phyloP scores from a whole-genome alignment of 2,329 filamentous ascomycete species.

The Scytalidium lignicola region DNA sequence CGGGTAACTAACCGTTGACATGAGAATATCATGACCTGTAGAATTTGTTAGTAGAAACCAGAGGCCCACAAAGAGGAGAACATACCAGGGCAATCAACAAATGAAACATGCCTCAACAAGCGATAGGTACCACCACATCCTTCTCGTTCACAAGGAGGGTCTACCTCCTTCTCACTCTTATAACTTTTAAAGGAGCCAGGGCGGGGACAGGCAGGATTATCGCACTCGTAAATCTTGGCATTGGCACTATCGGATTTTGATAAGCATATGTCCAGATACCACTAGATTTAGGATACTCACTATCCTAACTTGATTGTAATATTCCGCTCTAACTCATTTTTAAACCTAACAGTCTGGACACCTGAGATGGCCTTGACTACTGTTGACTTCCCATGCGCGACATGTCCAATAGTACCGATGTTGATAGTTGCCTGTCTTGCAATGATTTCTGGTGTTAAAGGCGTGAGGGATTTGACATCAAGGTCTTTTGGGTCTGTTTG shows the following conservation, averaged over 20 bases:
- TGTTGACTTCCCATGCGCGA: conserved; percentile 98
- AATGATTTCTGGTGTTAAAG: conserved; percentile 94
- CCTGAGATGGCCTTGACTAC: conserved; percentile 99
- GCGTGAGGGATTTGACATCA: conserved; percentile 73
- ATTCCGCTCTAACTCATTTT: conserved; percentile 98
- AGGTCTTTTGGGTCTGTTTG: conserved; percentile 91
- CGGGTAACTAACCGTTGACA: conserved; percentile 67
- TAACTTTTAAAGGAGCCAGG: conserved; percentile 95
- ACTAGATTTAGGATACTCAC: background rate
- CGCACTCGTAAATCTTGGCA: conserved; percentile 99
- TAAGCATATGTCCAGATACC: background rate
- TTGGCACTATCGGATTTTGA: conserved; percentile 56
- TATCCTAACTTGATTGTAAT: conserved; percentile 99
- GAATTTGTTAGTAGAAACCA: background rate
- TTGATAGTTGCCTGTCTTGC: conserved; percentile 98
- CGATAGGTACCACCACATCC: conserved; percentile 85
- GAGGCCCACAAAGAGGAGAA: conserved; percentile 18
- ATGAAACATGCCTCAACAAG: conserved; percentile 81
- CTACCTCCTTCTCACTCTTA: conserved; percentile 98
- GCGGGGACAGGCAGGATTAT: conserved; percentile 83
- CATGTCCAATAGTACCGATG: conserved; percentile 96
- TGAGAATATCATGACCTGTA: conserved; percentile 96
- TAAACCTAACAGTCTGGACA: conserved; percentile 98
- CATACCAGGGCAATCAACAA: conserved; percentile 44
- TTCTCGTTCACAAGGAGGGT: conserved; percentile 90